Percentiles rank a stretch among this genome's conserved stretches.
Evolutionary conservation across 495 filamentous ascomycete species (phyloP).

Genomic region (Articulospora tetracladia): DNA sequence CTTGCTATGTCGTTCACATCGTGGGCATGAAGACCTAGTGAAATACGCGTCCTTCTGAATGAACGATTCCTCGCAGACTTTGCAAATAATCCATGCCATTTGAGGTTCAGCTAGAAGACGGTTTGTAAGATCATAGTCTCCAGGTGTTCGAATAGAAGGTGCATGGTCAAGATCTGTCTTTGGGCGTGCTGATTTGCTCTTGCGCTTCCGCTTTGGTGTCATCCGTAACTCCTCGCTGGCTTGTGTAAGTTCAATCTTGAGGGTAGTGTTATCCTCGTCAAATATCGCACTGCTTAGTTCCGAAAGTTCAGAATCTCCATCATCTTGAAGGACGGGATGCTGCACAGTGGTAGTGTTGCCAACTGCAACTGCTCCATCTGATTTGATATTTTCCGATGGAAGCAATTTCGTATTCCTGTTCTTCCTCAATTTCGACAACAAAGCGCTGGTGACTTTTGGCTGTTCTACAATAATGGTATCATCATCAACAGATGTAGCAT

Average conservation of each 20-base stretch:
- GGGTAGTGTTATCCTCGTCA: background rate
- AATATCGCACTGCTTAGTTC: slow-evolving; percentile 16
- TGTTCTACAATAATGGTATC: slow-evolving; percentile 21
- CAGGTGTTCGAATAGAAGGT: slow-evolving; percentile 51
- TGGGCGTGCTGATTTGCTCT: slow-evolving; percentile 6
- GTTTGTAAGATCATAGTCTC: slow-evolving; percentile 75
- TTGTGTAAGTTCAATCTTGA: background rate
- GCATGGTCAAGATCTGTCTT: slow-evolving; percentile 22
- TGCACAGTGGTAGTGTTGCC: slow-evolving; percentile 7
- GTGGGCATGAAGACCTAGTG: slow-evolving; percentile 77
- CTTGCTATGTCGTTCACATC: slow-evolving; percentile 94
- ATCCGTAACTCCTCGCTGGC: background rate
- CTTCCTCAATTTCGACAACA: slow-evolving; percentile 10
- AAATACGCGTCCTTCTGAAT: slow-evolving; percentile 84
- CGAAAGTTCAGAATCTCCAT: slow-evolving; percentile 11
- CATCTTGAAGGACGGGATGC: slow-evolving; percentile 19
- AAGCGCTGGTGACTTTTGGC: background rate
- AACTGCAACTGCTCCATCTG: slow-evolving; percentile 11
- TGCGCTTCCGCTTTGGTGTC: slow-evolving; percentile 10
- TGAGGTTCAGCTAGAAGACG: slow-evolving; percentile 67
- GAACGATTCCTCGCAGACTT: slow-evolving; percentile 74
- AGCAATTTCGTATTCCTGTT: background rate
- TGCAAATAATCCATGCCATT: slow-evolving; percentile 82
- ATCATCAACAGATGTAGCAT: slow-evolving; percentile 27
- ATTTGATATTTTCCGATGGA: slow-evolving; percentile 9